Conservation (phyloP, 768 basidiomycete genomes). For the Pulveroboletus frians region DNA sequence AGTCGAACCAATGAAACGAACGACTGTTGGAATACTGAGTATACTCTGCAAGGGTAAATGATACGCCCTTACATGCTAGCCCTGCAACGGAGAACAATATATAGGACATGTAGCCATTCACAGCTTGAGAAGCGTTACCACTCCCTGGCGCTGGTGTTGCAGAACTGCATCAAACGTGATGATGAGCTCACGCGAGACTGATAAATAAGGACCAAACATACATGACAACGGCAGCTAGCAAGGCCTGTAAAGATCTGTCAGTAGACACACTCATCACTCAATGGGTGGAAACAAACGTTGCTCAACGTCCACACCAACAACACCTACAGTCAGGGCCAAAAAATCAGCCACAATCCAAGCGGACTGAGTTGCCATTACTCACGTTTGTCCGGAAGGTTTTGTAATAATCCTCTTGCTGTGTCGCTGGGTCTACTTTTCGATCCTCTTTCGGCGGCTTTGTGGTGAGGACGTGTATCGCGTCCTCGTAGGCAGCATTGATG, state of each 20-base stretch:
- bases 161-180: constrained; percentile 12
- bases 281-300: constrained; percentile 50
- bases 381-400: constrained; percentile 84
- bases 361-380: constrained; percentile 15
- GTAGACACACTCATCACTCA: constrained; percentile 2
- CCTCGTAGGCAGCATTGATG: constrained; percentile 85
- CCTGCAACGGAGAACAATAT: constrained; percentile 84
- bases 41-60: background rate
- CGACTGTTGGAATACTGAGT: constrained; percentile 42
- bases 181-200: background rate
- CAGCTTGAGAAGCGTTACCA: constrained; percentile 45
- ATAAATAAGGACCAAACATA: constrained; percentile 35
- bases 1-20: constrained; percentile 80
- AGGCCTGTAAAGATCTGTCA: constrained; percentile 37
- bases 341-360: constrained; percentile 10
- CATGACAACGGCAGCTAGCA: constrained; percentile 73
- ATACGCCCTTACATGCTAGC: constrained; percentile 57
- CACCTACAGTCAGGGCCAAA: constrained; percentile 39
- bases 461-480: constrained; percentile 77
- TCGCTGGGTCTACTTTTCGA: constrained; percentile 52
- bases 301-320: constrained; percentile 85
- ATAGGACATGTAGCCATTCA: constrained; percentile 86
- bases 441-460: constrained; percentile 75
- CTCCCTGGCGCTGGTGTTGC: constrained; percentile 48
- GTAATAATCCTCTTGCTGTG: constrained; percentile 83